Percentiles rank a stretch among this genome's conserved stretches.
These are phyloP conservation scores for Hygrocybe coccinea DNA, from an alignment of 768 basidiomycete genomes.

Conservation along the genomic window DNA sequence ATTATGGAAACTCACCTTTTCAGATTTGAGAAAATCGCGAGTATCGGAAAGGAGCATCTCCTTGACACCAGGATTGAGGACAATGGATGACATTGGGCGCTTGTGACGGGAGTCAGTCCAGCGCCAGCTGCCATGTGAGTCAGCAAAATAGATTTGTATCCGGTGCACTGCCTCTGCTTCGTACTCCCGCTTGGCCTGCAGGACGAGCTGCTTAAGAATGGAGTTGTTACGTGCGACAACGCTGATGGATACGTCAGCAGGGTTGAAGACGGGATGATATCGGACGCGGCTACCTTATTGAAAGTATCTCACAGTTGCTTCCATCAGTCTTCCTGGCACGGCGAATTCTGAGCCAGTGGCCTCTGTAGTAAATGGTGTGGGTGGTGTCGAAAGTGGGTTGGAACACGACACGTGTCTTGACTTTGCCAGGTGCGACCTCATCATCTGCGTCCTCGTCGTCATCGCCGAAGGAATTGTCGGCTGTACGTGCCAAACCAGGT, in stretches of 20 bases:
- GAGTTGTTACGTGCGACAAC: constrained; percentile 81
- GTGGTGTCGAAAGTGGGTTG: constrained; percentile 86
- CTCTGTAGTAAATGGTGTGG: constrained; percentile 81
- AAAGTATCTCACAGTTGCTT: constrained; percentile 68
- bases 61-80: constrained; percentile 83
- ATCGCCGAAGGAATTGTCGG: constrained; percentile 53
- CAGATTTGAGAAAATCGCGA: constrained; percentile 76
- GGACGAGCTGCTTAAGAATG: constrained; percentile 82
- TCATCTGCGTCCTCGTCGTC: constrained; percentile 47
- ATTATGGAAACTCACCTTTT: constrained; percentile 65
- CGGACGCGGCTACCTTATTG: constrained; percentile 78
- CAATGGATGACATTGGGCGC: constrained; percentile 82
- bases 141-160: constrained; percentile 87
- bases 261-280: too few species aligned
- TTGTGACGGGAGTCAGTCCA: constrained; percentile 87
- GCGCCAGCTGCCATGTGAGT: constrained; percentile 82
- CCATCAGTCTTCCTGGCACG: constrained; percentile 64
- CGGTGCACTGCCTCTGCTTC: constrained; percentile 83
- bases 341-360: constrained; percentile 77
- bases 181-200: constrained; percentile 86
- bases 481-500: constrained; percentile 47
- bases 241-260: too few species aligned
- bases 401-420: constrained; percentile 79
- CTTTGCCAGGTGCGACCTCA: constrained; percentile 50
- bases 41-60: constrained; percentile 83